Percentiles rank a stretch among this genome's conserved stretches.
Evolutionary conservation across 1,284 basidiomycete species (phyloP).

Genomic region (Irpex rosettiformis): DNA sequence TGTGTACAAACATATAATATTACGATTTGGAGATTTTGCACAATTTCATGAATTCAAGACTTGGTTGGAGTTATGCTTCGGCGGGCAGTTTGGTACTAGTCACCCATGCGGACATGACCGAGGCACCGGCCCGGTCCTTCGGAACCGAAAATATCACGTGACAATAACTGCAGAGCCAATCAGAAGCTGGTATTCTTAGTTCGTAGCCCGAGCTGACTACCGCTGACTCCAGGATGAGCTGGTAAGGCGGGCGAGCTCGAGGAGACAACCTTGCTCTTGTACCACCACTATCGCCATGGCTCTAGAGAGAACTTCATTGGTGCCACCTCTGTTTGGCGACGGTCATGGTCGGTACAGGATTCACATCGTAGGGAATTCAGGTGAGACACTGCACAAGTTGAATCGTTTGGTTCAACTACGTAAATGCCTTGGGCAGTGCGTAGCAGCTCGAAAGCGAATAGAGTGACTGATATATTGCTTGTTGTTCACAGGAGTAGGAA

Average conservation of each 20-base stretch:
- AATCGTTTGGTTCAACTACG: too few species aligned
- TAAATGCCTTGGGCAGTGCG: too few species aligned
- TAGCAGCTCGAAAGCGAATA: not conserved
- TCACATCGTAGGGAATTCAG: constrained; percentile 52
- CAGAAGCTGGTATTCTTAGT: not conserved
- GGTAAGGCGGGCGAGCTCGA: too few species aligned
- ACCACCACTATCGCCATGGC: constrained; percentile 4
- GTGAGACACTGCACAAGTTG: constrained; percentile 33
- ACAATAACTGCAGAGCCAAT: not conserved
- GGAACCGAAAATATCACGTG: not conserved
- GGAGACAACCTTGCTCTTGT: not conserved
- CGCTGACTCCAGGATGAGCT: too few species aligned
- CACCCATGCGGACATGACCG: too few species aligned
- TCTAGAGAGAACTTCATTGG: not conserved
- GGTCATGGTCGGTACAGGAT: constrained; percentile 44
- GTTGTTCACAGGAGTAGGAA: constrained; percentile 9
- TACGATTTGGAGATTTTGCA: too few species aligned
- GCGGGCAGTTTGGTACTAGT: too few species aligned
- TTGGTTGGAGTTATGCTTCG: too few species aligned
- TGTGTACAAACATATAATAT: too few species aligned
- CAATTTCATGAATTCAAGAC: too few species aligned
- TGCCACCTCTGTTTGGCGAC: constrained; percentile 44
- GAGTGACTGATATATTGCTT: not conserved
- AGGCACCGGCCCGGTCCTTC: not conserved
- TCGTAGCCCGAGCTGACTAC: too few species aligned